Evolutionary conservation across 2,329 filamentous ascomycete species (phyloP).

Genomic region (Boeremia exigua): DNA sequence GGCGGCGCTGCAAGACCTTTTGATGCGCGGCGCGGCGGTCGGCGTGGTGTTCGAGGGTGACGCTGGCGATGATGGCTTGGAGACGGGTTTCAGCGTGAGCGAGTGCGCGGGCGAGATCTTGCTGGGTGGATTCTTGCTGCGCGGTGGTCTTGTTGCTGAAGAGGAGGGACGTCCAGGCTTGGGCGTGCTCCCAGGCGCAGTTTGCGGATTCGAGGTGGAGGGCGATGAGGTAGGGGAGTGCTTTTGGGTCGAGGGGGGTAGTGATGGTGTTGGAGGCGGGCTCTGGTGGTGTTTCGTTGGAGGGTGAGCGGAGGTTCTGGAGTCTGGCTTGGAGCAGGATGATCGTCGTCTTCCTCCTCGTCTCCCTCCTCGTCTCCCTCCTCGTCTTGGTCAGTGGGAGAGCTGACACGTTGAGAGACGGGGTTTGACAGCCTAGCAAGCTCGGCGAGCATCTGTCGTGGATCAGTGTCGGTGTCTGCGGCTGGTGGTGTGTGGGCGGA

Average conservation of each 20-base stretch:
- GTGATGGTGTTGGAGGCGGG: background rate
- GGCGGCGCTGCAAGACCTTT: conserved; percentile 12
- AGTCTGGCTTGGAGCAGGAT: background rate
- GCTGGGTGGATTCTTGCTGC: background rate
- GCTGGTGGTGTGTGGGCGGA: background rate
- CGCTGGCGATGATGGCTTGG: conserved; percentile 13
- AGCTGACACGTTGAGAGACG: background rate
- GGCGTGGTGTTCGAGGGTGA: conserved; percentile 7
- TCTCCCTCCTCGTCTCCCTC: conserved; percentile 2
- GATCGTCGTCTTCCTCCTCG: conserved; percentile 1
- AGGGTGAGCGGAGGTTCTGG: background rate
- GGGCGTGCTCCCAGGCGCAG: conserved; percentile 16
- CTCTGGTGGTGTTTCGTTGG: background rate
- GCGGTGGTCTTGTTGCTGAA: conserved; percentile 17
- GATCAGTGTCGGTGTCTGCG: conserved; percentile 1
- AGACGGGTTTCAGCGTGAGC: conserved; percentile 16
- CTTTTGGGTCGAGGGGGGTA: background rate
- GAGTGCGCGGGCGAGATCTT: conserved; percentile 16
- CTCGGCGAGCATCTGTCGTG: conserved; percentile 11
- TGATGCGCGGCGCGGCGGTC: conserved; percentile 10
- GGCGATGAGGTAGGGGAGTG: conserved; percentile 12
- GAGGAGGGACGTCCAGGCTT: conserved; percentile 21
- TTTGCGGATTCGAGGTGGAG: conserved; percentile 21
- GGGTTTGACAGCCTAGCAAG: background rate
- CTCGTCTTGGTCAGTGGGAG: background rate